phyloP scores from a whole-genome alignment of 2,329 filamentous ascomycete species.

The Penicillium corylophilum region DNA sequence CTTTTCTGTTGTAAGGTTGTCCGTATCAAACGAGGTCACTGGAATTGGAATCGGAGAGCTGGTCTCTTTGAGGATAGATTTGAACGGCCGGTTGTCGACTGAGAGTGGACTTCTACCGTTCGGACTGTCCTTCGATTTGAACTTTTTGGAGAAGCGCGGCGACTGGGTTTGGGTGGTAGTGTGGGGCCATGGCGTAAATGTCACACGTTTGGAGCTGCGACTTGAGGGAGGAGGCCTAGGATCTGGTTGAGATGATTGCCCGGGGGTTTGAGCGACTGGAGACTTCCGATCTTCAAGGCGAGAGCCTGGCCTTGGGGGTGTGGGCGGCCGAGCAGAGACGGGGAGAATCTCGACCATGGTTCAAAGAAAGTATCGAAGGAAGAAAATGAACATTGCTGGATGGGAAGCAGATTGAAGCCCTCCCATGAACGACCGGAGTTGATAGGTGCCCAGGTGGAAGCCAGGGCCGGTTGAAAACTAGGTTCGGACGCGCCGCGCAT shows the following conservation, averaged over 20 bases:
- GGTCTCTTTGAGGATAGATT: constrained; percentile 77
- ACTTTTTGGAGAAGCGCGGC: constrained; percentile 27
- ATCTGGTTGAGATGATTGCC: constrained; percentile 45
- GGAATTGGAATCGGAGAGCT: constrained; percentile 40
- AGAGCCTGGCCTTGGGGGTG: constrained; percentile 51
- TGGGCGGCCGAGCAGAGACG: constrained; percentile 55
- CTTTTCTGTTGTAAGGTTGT: constrained; percentile 54
- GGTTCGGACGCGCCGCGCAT: constrained; percentile 19
- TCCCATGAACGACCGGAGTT: constrained; percentile 4
- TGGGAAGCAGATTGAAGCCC: constrained; percentile 1
- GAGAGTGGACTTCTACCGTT: constrained; percentile 42
- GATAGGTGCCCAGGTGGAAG: constrained; percentile 6
- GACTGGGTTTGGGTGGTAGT: constrained; percentile 47
- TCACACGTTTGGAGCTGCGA: constrained; percentile 57
- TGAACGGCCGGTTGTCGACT: constrained; percentile 57
- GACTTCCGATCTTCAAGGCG: constrained; percentile 40
- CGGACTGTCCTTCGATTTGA: constrained; percentile 22
- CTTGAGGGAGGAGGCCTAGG: constrained; percentile 35
- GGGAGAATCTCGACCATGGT: constrained; percentile 47
- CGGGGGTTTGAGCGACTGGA: constrained; percentile 36
- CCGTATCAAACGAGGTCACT: constrained; percentile 45
- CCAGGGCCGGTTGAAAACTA: constrained; percentile 18
- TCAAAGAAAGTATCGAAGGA: constrained; percentile 20
- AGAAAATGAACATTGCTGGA: constrained; percentile 30
- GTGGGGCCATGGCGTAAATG: constrained; percentile 59